Percentiles rank a stretch among this genome's conserved stretches.
These are phyloP conservation scores for Begonia loranthoides DNA, from an alignment of 306 rosid genomes.

Conservation along the genomic window DNA sequence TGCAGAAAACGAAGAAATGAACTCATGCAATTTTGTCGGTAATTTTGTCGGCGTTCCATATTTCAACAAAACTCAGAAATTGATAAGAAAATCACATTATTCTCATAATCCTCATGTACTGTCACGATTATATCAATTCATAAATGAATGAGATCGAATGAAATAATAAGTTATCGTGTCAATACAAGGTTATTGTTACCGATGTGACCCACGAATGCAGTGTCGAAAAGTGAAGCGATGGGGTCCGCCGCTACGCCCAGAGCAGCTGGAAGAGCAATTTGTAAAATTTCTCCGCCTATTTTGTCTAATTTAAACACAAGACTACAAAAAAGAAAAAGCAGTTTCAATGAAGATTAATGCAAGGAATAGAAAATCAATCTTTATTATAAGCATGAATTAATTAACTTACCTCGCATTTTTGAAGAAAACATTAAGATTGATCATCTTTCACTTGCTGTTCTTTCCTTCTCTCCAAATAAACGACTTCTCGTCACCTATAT, in stretches of 20 bases:
- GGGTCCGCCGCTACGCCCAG: conserved; percentile 97
- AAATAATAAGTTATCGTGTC: no score
- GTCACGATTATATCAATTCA: no score
- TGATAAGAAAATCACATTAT: no score
- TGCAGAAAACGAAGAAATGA: no score
- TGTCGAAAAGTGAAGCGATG: conserved; percentile 90
- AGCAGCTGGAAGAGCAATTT: conserved; percentile 87
- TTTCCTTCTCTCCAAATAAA: no score
- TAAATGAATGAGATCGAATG: no score
- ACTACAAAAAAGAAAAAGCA: conserved; percentile 27
- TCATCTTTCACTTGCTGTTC: conserved; percentile 40
- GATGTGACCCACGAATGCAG: conserved; percentile 88
- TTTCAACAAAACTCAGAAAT: no score
- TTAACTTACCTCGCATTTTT: conserved; percentile 60
- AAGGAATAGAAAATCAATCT: neutral
- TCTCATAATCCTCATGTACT: no score
- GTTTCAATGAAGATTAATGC: neutral
- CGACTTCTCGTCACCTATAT: no score
- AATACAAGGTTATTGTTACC: no score
- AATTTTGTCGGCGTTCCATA: no score
- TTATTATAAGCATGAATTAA: neutral
- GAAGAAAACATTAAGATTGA: conserved; percentile 84
- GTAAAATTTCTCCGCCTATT: conserved; percentile 59
- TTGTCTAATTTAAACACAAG: conserved; percentile 59
- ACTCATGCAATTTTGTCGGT: no score